These are phyloP conservation scores for Xylaria sp. DNA, from an alignment of 495 filamentous ascomycete genomes.

Conservation along the genomic window DNA sequence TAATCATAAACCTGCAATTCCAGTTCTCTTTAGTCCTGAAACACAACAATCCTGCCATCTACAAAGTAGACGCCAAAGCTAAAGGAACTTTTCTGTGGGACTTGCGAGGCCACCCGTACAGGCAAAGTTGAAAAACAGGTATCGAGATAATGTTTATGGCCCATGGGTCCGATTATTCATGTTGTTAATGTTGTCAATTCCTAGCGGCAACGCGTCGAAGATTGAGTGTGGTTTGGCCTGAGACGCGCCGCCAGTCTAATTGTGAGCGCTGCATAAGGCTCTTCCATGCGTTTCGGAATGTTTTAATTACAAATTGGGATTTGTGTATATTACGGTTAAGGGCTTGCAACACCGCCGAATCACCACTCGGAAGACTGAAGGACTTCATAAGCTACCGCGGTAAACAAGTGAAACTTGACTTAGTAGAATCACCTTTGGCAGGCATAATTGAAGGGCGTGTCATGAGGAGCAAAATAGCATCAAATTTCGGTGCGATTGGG, in stretches of 20 bases:
- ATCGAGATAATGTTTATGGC: neutral
- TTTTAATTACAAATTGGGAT: neutral
- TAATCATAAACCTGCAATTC: constrained; percentile 13
- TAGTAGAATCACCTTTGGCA: neutral
- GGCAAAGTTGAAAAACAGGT: neutral
- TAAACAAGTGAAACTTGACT: neutral
- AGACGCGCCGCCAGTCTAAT: neutral
- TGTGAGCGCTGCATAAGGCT: neutral
- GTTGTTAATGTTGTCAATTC: neutral
- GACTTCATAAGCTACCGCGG: neutral
- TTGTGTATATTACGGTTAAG: neutral
- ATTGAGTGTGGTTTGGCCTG: neutral
- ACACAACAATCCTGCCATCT: neutral
- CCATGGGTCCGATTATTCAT: too few species aligned
- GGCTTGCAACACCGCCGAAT: neutral
- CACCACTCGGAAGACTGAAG: neutral
- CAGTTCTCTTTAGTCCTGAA: neutral
- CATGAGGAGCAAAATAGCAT: neutral
- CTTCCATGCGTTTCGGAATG: neutral
- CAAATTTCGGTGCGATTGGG: neutral
- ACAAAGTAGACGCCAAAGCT: too few species aligned
- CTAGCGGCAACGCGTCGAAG: neutral
- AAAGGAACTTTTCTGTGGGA: constrained; percentile 8
- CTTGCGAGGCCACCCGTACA: neutral
- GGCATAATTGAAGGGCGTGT: neutral